Evolutionary conservation across 1,139 yeast genomes (phyloP), one percentile per base, ranked within the genome.

Genomic region (Candida sp.): DNA sequence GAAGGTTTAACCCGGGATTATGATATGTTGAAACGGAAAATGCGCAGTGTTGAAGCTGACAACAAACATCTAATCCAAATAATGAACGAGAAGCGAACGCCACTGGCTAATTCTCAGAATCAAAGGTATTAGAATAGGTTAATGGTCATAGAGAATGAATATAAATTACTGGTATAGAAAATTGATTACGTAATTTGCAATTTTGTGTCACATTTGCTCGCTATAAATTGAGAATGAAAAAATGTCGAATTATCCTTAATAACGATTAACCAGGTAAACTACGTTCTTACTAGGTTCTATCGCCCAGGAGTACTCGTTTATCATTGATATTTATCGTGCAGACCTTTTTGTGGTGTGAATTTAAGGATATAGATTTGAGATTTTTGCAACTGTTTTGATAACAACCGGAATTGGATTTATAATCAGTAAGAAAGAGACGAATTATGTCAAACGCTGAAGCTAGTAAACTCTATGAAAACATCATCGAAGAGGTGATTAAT

Each of bases 401-500:
- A n/a, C 9, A 30, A 30, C 11, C 5, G n/a, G 19, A 30, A 30
- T 30, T 30, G 33, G 19, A 29, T 39, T 32, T 32, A 21, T 41
- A 54, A 42, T 29, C 19, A 30, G 5, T 9, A n/a, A 5, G 11
- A 9, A 30, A 9, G 19, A 5, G 5, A 11, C 19, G 6, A 30
- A 30, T 12, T 19, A 73, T 73, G 79, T 73, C 79, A 12, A 73
- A 71, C 50, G 57, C 57, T 45, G 79, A 73, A 54, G 67, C 77
- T 5, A 63, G 73, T 42, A 80, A 75, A 56, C 75, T 90, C 41
- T 93, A 90, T 61, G 89, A 84, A 54, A 74, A 82, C 25, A 85
- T 93, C 52, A 89, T 93, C 48, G 93, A 89, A 49, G 95, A 88
- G 48, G 99, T 93, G 32, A 84, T 93, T 52, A 78, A 81, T 47